These are phyloP conservation scores for Vitis labrusca DNA, from an alignment of 164 flowering plant species.

Conservation along the genomic window DNA sequence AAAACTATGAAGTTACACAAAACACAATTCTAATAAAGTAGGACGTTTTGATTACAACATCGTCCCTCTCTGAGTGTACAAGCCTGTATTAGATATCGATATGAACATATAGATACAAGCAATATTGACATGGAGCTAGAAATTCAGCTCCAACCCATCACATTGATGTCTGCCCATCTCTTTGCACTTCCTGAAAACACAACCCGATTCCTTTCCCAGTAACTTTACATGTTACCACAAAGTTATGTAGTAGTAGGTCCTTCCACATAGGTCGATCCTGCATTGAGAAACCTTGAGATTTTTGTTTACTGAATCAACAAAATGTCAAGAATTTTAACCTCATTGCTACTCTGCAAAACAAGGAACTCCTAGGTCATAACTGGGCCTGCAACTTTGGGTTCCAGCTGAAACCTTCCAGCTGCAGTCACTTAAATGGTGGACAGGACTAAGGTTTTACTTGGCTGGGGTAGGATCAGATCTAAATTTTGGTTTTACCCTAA, in stretches of 20 bases:
- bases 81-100: slow-evolving; percentile 1
- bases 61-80: not conserved
- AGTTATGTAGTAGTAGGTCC: not conserved
- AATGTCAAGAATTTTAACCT: not conserved
- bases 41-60: not conserved
- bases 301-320: not conserved
- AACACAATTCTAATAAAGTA: not conserved
- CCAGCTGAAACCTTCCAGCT: too few species aligned
- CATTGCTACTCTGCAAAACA: not conserved
- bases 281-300: not conserved
- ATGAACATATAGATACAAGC: not conserved
- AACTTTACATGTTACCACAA: not conserved
- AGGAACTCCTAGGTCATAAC: not conserved
- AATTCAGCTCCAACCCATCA: not conserved
- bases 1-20: not conserved
- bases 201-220: too few species aligned
- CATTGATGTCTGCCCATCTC: not conserved
- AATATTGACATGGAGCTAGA: not conserved
- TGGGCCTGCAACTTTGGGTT: not conserved
- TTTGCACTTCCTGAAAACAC: too few species aligned
- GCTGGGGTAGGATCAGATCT: not conserved
- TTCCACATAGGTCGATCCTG: not conserved
- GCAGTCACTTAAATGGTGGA: not conserved
- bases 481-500: too few species aligned
- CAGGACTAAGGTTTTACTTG: not conserved